These are phyloP conservation scores for Pulveroboletus ravenelii DNA, from an alignment of 768 basidiomycete genomes.

Conservation along the genomic window DNA sequence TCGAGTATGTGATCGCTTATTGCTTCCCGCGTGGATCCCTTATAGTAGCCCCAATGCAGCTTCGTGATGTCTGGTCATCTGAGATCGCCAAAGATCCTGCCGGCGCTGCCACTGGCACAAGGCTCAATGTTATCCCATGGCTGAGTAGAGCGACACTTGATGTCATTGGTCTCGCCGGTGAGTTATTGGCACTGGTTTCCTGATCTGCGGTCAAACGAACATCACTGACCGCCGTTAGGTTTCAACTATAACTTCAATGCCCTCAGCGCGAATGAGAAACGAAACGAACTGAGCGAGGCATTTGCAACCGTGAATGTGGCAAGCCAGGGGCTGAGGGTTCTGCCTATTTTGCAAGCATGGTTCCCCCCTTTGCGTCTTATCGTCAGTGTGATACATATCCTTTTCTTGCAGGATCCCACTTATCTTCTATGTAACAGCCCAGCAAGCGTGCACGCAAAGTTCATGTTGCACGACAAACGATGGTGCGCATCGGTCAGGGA, in stretches of 20 bases:
- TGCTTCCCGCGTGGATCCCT: not conserved
- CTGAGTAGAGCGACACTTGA: constrained; percentile 35
- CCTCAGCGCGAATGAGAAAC: constrained; percentile 22
- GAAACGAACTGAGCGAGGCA: constrained; percentile 31
- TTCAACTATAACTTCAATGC: constrained; percentile 36
- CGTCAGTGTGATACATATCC: constrained; percentile 25
- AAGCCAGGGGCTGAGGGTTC: constrained; percentile 1
- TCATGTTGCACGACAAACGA: constrained; percentile 35
- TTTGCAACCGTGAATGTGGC: constrained; percentile 25
- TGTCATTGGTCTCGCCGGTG: constrained; percentile 38
- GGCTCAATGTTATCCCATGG: constrained; percentile 31
- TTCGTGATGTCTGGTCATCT: constrained; percentile 42
- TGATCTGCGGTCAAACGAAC: not conserved
- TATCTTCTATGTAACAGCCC: constrained; percentile 14
- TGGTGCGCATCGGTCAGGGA: constrained; percentile 46
- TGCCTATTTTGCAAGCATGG: constrained; percentile 31
- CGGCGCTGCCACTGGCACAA: constrained; percentile 6
- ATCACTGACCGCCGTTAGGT: constrained; percentile 10
- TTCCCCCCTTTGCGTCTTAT: constrained; percentile 35
- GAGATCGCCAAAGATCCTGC: constrained; percentile 28
- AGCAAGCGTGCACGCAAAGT: constrained; percentile 15
- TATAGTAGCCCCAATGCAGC: constrained; percentile 12
- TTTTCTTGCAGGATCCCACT: not conserved
- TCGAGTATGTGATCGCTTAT: constrained; percentile 32
- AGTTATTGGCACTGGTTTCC: not conserved